Evolutionary conservation across 352 stramenopile genomes (phyloP), one percentile per base, ranked within the genome.

Genomic region (Pythium oligandrum): DNA sequence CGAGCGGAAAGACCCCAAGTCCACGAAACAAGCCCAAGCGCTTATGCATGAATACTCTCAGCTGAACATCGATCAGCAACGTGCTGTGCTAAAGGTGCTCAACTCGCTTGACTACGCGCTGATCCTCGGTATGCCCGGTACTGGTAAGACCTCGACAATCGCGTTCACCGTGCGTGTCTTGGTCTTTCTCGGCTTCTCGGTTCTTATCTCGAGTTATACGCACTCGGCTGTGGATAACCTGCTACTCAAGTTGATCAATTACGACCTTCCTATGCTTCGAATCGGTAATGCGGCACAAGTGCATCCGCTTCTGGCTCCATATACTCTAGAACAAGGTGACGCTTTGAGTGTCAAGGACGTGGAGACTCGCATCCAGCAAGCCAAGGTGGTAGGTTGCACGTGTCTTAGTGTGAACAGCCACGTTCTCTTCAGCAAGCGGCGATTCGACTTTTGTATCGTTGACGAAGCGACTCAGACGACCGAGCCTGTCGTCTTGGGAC

Each of bases 401-500:
- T 95, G 84, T 53, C 46, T 95, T 12, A 80, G 76, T 31, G 70
- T 90, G 11, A 91, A 80, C 44, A 83, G 66, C 63, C 75, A 93
- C 46, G 79, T 88, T 31, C 61, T 95, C 3, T 91, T 93, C 52
- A 52, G 61, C 7, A 83, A 88, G 57, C 82, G 96, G 43, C 63
- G 92, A 12, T 99, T 98, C 62, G 97, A 99, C 70, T 95, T 98
- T 55, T 98, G 96, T 44, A 98, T 99, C 53, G 93, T 99, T 1
- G 97, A 99, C 48, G 97, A 99, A 71, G 96, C 96, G 4, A 96
- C 95, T 35, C 97, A 99, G 78, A 98, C 98, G n/a, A 98, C 86
- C 7, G 89, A 99, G 69, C 96, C 97, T 17, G 88, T 97, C 9
- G 76, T 96, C 34, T 52, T 99, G 6, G 93, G 95, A 4, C 86